Conservation (phyloP, 2,329 filamentous ascomycete genomes). For the Keithomyces neogunnii region DNA sequence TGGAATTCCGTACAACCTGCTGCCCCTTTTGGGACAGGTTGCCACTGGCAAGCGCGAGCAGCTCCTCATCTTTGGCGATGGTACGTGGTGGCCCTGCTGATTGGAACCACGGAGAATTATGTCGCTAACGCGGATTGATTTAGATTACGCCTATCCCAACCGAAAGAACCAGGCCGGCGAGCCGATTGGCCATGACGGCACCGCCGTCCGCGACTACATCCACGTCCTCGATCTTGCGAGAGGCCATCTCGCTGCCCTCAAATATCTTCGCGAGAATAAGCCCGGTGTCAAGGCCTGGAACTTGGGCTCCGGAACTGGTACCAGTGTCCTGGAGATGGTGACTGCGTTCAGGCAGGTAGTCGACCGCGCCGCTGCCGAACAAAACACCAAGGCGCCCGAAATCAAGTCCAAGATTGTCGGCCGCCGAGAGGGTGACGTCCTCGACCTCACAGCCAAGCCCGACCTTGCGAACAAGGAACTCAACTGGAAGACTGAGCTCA, state of each 20-base stretch:
- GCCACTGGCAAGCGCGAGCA: slow-evolving; percentile 93
- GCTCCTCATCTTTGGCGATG: slow-evolving; percentile 87
- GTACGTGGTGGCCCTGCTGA: slow-evolving; percentile 42
- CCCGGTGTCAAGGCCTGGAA: slow-evolving; percentile 96
- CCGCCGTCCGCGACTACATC: slow-evolving; percentile 96
- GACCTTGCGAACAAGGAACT: slow-evolving; percentile 81
- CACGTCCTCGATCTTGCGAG: slow-evolving; percentile 85
- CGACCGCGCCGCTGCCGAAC: slow-evolving; percentile 61
- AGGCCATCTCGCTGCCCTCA: slow-evolving; percentile 81
- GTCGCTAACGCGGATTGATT: slow-evolving; percentile 10
- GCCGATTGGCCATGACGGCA: slow-evolving; percentile 58
- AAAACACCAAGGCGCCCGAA: slow-evolving; percentile 32
- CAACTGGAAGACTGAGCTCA: slow-evolving; percentile 82
- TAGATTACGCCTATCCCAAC: too few species aligned
- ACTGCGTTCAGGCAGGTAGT: slow-evolving; percentile 63
- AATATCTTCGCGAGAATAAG: slow-evolving; percentile 74
- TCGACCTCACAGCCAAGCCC: slow-evolving; percentile 91
- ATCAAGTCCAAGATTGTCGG: slow-evolving; percentile 72
- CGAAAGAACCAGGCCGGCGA: too few species aligned
- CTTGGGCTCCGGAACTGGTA: slow-evolving; percentile 85
- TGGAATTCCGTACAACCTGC: slow-evolving; percentile 89
- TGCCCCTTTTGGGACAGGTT: slow-evolving; percentile 90
- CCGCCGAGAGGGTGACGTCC: slow-evolving; percentile 79
- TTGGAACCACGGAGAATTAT: background rate
- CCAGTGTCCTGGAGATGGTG: slow-evolving; percentile 96